Evolutionary conservation across 306 rosid genomes (phyloP), one percentile per base, ranked within the genome.

Genomic region (Clitoria ternatea): DNA sequence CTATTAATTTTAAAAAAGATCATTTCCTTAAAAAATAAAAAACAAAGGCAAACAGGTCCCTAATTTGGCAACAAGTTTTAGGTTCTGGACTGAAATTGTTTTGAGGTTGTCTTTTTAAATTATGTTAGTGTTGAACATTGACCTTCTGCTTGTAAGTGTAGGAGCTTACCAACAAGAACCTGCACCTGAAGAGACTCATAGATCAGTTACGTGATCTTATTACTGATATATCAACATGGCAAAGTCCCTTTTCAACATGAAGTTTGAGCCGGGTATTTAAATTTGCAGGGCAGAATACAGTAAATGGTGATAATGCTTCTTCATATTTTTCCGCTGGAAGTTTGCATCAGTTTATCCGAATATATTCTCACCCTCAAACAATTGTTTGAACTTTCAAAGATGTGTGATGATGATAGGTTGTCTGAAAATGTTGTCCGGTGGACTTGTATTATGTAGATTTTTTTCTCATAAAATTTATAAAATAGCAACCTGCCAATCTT

Each of bases 141-240:
- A 35, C 23, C 23, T 73, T 61, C 39, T 61, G 65, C 53, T 67
- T 27, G 24, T 64, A 35, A 35, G 29, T 79, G 13, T 78, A 94
- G 99, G 96, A 91, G 85, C 91, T 95, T 79, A 84, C 80, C 22
- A 73, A 73, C 77, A 91, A 91, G 87, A 91, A 95, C 79, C 39
- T 78, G 60, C 82, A 86, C 67, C 60, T 95, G 77, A 95, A 89
- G 86, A 55, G 53, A 79, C 96, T 91, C 61, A 87, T 95, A 57
- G 96, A 89, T 89, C 97, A 91, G 77, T 62, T 89, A 54, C 82
- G 96, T 57, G 87, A 87, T 69, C 95, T 94, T 60, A 71, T 94
- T 44, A 60, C 87, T 14, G 99, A 91, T 83, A 85, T 94, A 80
- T 89, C 96, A 62, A 89, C 92, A 44, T 94, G 99, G 99, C 97